Evolutionary conservation across 441 rosid species (phyloP).

Genomic region (Kokia cookei): DNA sequence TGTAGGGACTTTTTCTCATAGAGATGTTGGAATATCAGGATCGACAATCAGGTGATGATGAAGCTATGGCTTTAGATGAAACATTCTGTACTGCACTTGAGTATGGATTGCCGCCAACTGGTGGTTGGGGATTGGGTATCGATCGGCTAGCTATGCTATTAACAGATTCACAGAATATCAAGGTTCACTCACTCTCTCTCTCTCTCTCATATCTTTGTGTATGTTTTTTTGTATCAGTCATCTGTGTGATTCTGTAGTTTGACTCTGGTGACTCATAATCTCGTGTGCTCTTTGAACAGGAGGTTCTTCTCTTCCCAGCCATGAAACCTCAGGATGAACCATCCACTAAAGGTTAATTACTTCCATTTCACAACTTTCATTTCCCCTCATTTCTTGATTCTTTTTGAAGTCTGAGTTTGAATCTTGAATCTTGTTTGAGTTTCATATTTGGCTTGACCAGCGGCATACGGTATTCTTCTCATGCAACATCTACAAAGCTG

Average conservation of each 20-base stretch:
- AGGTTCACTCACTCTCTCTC: constrained; percentile 32
- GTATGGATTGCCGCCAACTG: constrained; percentile 88
- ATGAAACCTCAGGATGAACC: constrained; percentile 85
- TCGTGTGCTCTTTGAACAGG: constrained; percentile 27
- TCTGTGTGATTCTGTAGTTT: background rate
- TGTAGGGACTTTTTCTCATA: background rate
- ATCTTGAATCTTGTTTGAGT: background rate
- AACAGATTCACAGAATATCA: constrained; percentile 87
- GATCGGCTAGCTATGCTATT: constrained; percentile 76
- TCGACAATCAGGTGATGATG: constrained; percentile 81
- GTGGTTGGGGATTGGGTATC: constrained; percentile 91
- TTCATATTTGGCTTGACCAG: background rate
- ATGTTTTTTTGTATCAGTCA: background rate
- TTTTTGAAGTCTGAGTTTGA: background rate
- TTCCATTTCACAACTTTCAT: background rate
- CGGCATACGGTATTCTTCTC: background rate
- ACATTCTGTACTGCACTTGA: constrained; percentile 78
- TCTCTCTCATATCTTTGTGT: background rate
- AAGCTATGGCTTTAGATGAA: constrained; percentile 90
- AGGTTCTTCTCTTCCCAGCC: constrained; percentile 64
- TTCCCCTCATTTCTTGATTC: background rate
- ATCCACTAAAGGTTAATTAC: constrained; percentile 45
- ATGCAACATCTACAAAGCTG: background rate
- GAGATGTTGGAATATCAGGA: constrained; percentile 32
- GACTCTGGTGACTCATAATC: background rate